Base-by-base conservation (phyloP, 345 rosid species). In the Citrus trifoliata region DNA sequence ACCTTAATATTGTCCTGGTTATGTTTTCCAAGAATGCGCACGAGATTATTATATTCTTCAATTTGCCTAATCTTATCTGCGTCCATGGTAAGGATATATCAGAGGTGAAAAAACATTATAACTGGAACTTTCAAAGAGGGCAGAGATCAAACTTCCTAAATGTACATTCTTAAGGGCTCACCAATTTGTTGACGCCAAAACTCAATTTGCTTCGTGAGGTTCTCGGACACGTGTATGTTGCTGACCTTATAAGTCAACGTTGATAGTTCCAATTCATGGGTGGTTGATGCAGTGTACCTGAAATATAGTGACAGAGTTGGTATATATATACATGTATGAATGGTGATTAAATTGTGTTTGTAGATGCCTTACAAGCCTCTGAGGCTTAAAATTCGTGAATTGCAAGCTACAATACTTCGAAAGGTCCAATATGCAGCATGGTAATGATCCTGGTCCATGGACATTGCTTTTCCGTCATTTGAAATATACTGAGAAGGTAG, bases 391-490 rank as follows among this genome's bases (percentile, higher is more conserved):
- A 81, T 82, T 58, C 82, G 91, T 6, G 88, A 76, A 33, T 88
- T 71, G 61, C 91, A 87, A 62, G 87, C 86, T 65, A 88, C 86
- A 9, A 85, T 79, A 73, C 91, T 85, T 53, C 86, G 83, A 51
- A 88, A 80, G 35, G 87, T 87, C 91, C 87, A 88, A 81, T 85
- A 87, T 33, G 75, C 88, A 32, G 91, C 88, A 2, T 89, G 91
- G 21, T 87, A 83, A 75, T 82, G 81, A 28, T 86, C 83, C 55
- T 79, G 67, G 79, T 88, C n/a, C n/a, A n/a, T 70, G 1, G 79
- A 25, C 68, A 53, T 53, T 27, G 61, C 25, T 69, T 85, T 86
- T 18, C 46, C 35, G 21, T 85, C 91, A 2, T 76, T 10, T 63
- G 83, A 66, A 35, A 85, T 83, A 80, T 87, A 83, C 28, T 83